These are phyloP conservation scores for Phytophthora palmivora DNA, from an alignment of 352 stramenopile genomes.

Conservation along the genomic window DNA sequence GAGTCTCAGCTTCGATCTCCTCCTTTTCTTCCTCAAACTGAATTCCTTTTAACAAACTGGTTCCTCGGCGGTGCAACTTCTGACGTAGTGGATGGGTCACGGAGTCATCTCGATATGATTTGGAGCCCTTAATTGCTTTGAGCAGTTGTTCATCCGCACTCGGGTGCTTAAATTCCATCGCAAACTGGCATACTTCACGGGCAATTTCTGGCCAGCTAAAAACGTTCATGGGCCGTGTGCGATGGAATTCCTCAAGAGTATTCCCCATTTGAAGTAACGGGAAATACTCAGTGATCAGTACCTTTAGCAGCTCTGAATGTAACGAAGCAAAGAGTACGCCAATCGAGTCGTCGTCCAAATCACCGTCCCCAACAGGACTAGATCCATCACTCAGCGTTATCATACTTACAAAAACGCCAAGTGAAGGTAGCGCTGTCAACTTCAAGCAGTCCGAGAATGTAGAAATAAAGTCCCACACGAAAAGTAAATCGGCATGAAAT, in stretches of 20 bases:
- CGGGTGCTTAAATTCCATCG: slow-evolving; percentile 74
- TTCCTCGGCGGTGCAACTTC: slow-evolving; percentile 45
- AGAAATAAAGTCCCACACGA: slow-evolving; percentile 80
- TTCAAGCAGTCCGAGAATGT: slow-evolving; percentile 76
- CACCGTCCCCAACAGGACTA: slow-evolving; percentile 54
- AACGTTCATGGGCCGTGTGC: slow-evolving; percentile 74
- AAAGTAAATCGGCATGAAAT: slow-evolving; percentile 65
- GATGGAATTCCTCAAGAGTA: slow-evolving; percentile 74
- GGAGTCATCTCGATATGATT: slow-evolving; percentile 76
- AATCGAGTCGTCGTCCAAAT: slow-evolving; percentile 61
- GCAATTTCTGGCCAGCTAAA: slow-evolving; percentile 87
- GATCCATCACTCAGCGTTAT: slow-evolving; percentile 53
- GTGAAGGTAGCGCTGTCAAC: slow-evolving; percentile 54
- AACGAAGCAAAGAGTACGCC: slow-evolving; percentile 53
- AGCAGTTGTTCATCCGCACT: slow-evolving; percentile 75
- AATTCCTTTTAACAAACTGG: slow-evolving; percentile 58
- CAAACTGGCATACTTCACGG: slow-evolving; percentile 75
- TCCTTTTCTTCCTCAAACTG: slow-evolving; percentile 57
- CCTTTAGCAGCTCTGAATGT: slow-evolving; percentile 60
- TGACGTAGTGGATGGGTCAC: slow-evolving; percentile 61
- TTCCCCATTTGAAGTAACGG: slow-evolving; percentile 74
- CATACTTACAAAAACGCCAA: slow-evolving; percentile 61
- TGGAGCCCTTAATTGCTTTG: slow-evolving; percentile 78
- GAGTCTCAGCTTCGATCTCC: slow-evolving; percentile 15
- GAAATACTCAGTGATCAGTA: slow-evolving; percentile 70